These are phyloP conservation scores for Diacronema lutheri DNA, from an alignment of 78 protist species.

Conservation along the genomic window DNA sequence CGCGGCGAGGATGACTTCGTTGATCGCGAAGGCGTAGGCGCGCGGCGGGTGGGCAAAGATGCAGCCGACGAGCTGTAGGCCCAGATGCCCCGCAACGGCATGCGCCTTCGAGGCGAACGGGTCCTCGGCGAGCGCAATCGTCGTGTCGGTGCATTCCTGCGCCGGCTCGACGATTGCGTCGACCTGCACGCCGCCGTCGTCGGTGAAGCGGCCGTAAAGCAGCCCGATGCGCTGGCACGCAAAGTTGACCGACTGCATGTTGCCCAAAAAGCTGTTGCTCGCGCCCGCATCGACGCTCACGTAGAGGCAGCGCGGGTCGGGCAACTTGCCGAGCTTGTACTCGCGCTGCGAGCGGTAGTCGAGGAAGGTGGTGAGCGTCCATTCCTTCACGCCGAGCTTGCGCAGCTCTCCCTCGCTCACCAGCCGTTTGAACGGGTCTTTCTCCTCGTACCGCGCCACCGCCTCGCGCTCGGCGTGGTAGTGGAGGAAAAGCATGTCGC, in stretches of 20 bases:
- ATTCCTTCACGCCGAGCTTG: background rate
- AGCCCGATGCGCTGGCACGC: background rate
- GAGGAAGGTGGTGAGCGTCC: conserved; percentile 12
- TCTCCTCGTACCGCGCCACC: background rate
- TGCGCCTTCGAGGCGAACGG: background rate
- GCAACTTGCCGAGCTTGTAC: background rate
- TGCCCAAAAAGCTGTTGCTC: background rate
- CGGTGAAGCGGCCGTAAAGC: background rate
- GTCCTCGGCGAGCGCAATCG: background rate
- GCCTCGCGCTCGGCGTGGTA: background rate
- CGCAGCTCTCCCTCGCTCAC: conserved; percentile 16
- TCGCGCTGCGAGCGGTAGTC: background rate
- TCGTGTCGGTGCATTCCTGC: background rate
- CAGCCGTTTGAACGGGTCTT: background rate
- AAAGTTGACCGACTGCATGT: background rate
- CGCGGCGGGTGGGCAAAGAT: background rate
- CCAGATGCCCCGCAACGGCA: background rate
- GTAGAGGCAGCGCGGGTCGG: background rate
- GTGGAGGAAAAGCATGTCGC: conserved; percentile 5
- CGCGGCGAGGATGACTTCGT: background rate
- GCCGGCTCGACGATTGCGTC: conserved; percentile 7
- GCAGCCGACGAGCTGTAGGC: background rate
- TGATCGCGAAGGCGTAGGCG: background rate
- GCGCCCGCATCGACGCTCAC: background rate
- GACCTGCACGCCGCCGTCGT: background rate